phyloP scores from a whole-genome alignment of 257 asterid species.

The Linaria vulgaris region DNA sequence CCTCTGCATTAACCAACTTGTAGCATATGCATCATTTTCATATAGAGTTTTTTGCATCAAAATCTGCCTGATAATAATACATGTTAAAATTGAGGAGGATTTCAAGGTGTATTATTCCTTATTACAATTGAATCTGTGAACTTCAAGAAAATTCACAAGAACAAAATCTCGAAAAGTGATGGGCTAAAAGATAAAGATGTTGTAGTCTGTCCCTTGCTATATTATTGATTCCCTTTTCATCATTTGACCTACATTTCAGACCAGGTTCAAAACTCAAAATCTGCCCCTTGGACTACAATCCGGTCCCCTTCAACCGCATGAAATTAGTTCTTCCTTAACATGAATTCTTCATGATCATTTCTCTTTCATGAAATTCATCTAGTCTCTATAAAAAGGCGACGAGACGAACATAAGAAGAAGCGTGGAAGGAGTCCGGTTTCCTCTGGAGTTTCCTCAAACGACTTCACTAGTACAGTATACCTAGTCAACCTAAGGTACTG shows the following conservation, averaged over 20 bases:
- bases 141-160: not conserved
- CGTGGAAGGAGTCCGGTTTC: constrained; percentile 29
- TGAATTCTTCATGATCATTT: too few species aligned
- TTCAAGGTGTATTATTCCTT: too few species aligned
- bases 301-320: too few species aligned
- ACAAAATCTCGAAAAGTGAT: constrained; percentile 7
- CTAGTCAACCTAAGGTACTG: not conserved
- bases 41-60: not conserved
- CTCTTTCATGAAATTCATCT: too few species aligned
- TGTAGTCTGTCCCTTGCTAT: not conserved
- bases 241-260: not conserved
- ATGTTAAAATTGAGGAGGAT: too few species aligned
- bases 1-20: constrained; percentile 7
- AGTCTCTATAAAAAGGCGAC: constrained; percentile 1
- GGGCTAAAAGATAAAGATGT: not conserved
- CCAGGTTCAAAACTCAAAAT: constrained; percentile 10
- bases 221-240: not conserved
- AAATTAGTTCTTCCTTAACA: not conserved
- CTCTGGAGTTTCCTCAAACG: constrained; percentile 46
- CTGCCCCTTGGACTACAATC: too few species aligned
- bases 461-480: constrained; percentile 36
- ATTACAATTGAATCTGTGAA: too few species aligned
- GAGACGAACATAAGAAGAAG: not conserved
- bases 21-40: constrained; percentile 7
- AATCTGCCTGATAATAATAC: not conserved